A percentile compares a stretch with the other conserved stretches of the same genome.
phyloP scores from a whole-genome alignment of 768 basidiomycete genomes.

The Tremella mesenterica region DNA sequence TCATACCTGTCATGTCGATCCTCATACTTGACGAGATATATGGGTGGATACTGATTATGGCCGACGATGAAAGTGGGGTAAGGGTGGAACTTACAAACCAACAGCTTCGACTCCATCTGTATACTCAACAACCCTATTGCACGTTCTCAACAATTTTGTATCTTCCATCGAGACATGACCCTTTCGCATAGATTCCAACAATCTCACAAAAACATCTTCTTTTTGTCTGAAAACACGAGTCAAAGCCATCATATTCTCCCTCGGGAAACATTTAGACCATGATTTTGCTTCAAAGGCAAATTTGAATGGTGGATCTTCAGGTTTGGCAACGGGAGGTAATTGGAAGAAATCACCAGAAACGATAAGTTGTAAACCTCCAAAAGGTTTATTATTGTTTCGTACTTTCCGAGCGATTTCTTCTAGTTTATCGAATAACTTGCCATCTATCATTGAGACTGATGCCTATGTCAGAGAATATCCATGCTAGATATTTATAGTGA shows the following conservation, averaged over 20 bases:
- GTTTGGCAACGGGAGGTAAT: constrained; percentile 44
- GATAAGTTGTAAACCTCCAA: constrained; percentile 45
- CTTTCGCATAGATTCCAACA: constrained; percentile 41
- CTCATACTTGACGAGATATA: no score
- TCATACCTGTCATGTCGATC: neutral
- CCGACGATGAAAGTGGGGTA: neutral
- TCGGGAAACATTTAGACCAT: constrained; percentile 33
- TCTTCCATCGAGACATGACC: constrained; percentile 25
- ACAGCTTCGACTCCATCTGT: constrained; percentile 35
- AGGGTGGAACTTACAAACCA: constrained; percentile 21
- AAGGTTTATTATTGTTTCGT: constrained; percentile 28
- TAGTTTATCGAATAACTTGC: constrained; percentile 43
- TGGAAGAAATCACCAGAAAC: constrained; percentile 48
- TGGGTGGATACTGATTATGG: no score
- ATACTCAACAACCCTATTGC: constrained; percentile 22
- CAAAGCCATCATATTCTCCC: constrained; percentile 25
- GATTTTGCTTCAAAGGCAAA: constrained; percentile 44
- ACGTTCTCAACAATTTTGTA: constrained; percentile 14
- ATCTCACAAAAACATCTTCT: constrained; percentile 34
- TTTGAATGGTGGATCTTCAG: constrained; percentile 5
- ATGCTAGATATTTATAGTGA: neutral
- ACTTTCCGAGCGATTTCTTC: constrained; percentile 38
- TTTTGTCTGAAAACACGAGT: constrained; percentile 43
- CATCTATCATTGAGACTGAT: constrained; percentile 45
- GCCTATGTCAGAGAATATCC: no score